Base-by-base conservation (phyloP, 208 protist species). In the Wallacemonas sp. region DNA sequence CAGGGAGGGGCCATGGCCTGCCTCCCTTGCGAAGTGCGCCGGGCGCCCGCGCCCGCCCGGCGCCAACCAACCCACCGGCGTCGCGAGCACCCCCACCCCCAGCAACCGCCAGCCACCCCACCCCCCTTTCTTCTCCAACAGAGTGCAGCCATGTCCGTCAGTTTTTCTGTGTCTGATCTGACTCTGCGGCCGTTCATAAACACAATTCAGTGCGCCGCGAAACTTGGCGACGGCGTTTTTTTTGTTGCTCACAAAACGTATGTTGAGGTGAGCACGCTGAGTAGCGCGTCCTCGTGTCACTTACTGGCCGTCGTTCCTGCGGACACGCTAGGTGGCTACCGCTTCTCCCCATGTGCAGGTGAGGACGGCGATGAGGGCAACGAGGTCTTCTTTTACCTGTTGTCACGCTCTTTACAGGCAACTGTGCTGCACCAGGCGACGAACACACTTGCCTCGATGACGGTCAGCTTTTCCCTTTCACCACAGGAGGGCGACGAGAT, bases 121-220 rank as follows among this genome's bases (percentile, higher is more conserved):
- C 29, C 29, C 13, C 3, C 1, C 32, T 19, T 1, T 32, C 50
- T 26, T 1, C 33, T 26, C 1, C 50, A 12, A 15, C 13, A 8
- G 38, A 57, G 50, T 41, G 5, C 17, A 48, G n/a, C n/a, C n/a
- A 57, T 57, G 50, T 57, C 50, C 24, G 50, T 57, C n/a, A 57
- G 30, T 3, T 57, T 57, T 37, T 57, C 50, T 10, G 50, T 57
- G 3, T 57, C 50, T 4, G 50, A n/a, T 0, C 3, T 39, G 15
- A 13, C 22, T 5, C 21, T 57, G 50, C 50, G 50, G n/a, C 9
- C 50, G 19, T 57, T 57, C 38, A 26, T 57, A 4, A 57, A 21
- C 21, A 39, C 50, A 3, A 39, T 57, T 21, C 50, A 57, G 32
- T 57, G 50, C 50, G 50, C 50, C 10, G 15, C 50, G 5, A 57